Percentiles rank a stretch among this genome's conserved stretches.
phyloP scores from a whole-genome alignment of 495 filamentous ascomycete genomes.

The Oidiodendron maius region DNA sequence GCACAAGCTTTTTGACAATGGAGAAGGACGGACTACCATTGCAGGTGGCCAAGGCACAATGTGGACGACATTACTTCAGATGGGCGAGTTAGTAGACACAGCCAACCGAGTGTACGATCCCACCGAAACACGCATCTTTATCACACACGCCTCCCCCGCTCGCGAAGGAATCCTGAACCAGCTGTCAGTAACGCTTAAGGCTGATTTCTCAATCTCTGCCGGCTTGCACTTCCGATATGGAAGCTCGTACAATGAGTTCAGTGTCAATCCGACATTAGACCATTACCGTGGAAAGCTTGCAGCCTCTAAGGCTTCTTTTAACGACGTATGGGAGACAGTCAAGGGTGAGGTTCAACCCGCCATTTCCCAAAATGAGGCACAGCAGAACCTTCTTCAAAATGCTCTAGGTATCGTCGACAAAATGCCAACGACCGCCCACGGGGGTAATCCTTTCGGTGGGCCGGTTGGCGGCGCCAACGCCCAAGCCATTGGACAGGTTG shows the following conservation, averaged over 20 bases:
- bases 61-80: constrained; percentile 98
- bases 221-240: constrained; percentile 98
- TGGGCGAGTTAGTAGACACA: constrained; percentile 97
- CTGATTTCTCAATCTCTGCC: constrained; percentile 96
- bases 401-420: constrained; percentile 86
- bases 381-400: constrained; percentile 84
- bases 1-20: constrained; percentile 99
- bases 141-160: constrained; percentile 95
- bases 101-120: constrained; percentile 98
- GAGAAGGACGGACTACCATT: constrained; percentile 95
- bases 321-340: constrained; percentile 99
- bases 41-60: constrained; percentile 98
- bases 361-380: constrained; percentile 84
- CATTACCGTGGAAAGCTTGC: constrained; percentile 99
- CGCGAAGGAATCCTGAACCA: constrained; percentile 97
- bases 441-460: constrained; percentile 94
- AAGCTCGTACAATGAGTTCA: constrained; percentile 99
- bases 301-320: constrained; percentile 98
- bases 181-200: constrained; percentile 94
- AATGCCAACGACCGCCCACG: constrained; percentile 92
- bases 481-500: constrained; percentile 75
- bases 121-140: constrained; percentile 94
- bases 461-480: constrained; percentile 62
- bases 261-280: constrained; percentile 95
- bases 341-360: constrained; percentile 91